Conservation (phyloP, 495 filamentous ascomycete species). For the Hapsidospora chrysogenum region DNA sequence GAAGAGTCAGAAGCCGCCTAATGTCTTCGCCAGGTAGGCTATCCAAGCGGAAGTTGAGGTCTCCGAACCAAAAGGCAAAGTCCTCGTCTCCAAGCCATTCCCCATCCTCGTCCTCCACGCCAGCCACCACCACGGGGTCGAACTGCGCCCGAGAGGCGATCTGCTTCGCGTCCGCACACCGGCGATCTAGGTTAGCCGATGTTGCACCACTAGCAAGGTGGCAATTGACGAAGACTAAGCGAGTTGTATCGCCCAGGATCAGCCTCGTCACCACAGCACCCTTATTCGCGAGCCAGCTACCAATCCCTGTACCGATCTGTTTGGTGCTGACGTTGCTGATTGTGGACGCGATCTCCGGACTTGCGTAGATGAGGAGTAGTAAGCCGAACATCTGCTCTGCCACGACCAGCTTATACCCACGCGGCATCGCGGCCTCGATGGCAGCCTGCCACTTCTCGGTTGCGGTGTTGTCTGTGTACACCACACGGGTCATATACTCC, state of each 20-base stretch:
- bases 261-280: constrained; percentile 71
- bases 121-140: constrained; percentile 43
- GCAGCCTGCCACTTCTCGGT: constrained; percentile 66
- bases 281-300: constrained; percentile 94
- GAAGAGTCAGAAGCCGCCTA: constrained; percentile 63
- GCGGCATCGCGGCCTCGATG: constrained; percentile 51
- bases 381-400: constrained; percentile 77
- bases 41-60: constrained; percentile 89
- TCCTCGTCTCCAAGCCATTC: constrained; percentile 82
- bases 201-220: constrained; percentile 81
- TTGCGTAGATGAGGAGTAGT: constrained; percentile 70
- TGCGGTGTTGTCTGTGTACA: constrained; percentile 54
- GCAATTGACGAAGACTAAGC: constrained; percentile 74
- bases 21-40: constrained; percentile 83
- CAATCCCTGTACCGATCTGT: constrained; percentile 68
- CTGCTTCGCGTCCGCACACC: constrained; percentile 81
- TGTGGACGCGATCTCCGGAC: constrained; percentile 50
- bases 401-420: constrained; percentile 58
- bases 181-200: constrained; percentile 54
- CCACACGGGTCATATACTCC: constrained; percentile 40
- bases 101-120: constrained; percentile 31
- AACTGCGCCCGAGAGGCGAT: constrained; percentile 60
- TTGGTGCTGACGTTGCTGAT: constrained; percentile 63
- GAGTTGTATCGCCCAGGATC: constrained; percentile 77
- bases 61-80: constrained; percentile 91